Base-by-base conservation (phyloP, 352 stramenopile genomes). In the Aphanomyces euteiches region DNA sequence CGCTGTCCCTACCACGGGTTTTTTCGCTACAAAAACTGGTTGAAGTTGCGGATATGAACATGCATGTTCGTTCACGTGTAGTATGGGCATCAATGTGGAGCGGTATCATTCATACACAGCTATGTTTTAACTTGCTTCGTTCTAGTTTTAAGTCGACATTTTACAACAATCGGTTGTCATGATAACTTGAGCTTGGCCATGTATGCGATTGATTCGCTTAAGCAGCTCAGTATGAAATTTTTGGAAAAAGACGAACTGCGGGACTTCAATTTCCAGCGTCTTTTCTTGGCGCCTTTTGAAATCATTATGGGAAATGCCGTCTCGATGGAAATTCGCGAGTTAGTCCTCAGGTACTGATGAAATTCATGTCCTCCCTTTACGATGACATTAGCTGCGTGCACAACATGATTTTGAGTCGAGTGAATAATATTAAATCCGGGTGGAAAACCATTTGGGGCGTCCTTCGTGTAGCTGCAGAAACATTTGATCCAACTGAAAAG, bases 221-320 rank as follows among this genome's bases (percentile, higher is more conserved):
- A 97, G 47, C 98, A 99, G 80, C 83, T 99, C n/a, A 99, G 96
- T 67, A 97, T 99, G 77, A 99, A 99, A 77, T 99, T 99, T 77
- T 80, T 99, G 1, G 95, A 99, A 73, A 98, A 98, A 72, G 90
- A 97, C 39, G 98, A 99, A 73, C 85, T 99, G 10, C 92, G 93
- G 53, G 96, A 98, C 72, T 99, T 99, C 74, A 98, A 99, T 79
- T 99, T 99, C 75, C 98, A 99, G 80, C 80, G 96, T 12, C 77
- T 99, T 37, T 99, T 99, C 77, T 85, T 99, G 38, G 88, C 91
- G 56, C 97, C 98, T 13, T 99, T 99, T 75, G 91, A 98, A 76
- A 80, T 93, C 15, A 97, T 98, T 66, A 97, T 98, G 76, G 81
- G 82, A 3, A 91, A 91, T 66, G 88, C 84, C 7, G 83, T 81